Conservation (phyloP, 768 basidiomycete species). For the Hypholoma sublateritium region DNA sequence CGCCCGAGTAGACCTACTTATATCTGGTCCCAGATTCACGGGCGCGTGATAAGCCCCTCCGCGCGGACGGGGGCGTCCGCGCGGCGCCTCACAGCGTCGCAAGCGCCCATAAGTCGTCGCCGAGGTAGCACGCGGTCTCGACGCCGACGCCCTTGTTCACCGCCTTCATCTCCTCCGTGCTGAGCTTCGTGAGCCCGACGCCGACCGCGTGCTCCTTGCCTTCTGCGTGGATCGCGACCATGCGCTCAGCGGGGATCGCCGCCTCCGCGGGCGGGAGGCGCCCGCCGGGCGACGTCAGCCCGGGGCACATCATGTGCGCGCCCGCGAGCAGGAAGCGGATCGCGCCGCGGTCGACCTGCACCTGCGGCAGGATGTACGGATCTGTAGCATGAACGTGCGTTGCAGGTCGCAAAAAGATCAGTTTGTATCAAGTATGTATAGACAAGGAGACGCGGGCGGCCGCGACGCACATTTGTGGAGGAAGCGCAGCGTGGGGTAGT, state of each 20-base stretch:
- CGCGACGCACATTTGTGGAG: slow-evolving; percentile 83
- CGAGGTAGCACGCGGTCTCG: slow-evolving; percentile 82
- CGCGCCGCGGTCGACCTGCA: slow-evolving; percentile 92
- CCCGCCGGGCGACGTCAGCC: slow-evolving; percentile 90
- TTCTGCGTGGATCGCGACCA: slow-evolving; percentile 94
- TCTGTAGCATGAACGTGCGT: slow-evolving; percentile 50
- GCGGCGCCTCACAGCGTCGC: slow-evolving; percentile 49
- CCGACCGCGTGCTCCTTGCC: slow-evolving; percentile 92
- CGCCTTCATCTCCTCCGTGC: slow-evolving; percentile 86
- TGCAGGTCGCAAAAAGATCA: slow-evolving; percentile 3
- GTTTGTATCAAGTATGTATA: slow-evolving; percentile 7
- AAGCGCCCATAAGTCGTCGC: slow-evolving; percentile 84
- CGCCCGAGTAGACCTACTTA: too few relatives aligned
- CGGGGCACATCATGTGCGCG: slow-evolving; percentile 97
- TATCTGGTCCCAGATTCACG: background rate
- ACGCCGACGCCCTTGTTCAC: slow-evolving; percentile 91
- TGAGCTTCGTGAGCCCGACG: slow-evolving; percentile 78
- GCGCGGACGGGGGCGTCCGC: background rate
- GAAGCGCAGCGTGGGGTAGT: slow-evolving; percentile 84
- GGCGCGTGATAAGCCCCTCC: too few relatives aligned
- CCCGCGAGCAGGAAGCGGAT: slow-evolving; percentile 96
- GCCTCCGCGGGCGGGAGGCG: slow-evolving; percentile 74
- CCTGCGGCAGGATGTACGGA: slow-evolving; percentile 85
- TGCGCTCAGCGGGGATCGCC: slow-evolving; percentile 64
- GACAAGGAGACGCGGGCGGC: slow-evolving; percentile 4